phyloP scores from a whole-genome alignment of 2,329 filamentous ascomycete species.

The Ophidiomyces ophidiicola region DNA sequence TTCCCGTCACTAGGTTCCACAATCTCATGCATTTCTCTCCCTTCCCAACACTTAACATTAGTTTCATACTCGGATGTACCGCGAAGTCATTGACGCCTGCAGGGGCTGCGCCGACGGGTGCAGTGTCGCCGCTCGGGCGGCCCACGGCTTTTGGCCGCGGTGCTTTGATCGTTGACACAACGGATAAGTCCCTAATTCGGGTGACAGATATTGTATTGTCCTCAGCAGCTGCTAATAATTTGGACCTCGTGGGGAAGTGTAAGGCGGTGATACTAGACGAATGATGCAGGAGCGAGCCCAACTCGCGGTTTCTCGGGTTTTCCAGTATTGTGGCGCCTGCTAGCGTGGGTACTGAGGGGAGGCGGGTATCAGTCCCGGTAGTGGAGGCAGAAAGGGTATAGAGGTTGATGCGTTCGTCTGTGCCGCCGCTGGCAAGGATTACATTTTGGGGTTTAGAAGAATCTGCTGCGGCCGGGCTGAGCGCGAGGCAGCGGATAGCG shows the following conservation, averaged over 20 bases:
- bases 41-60: conserved; percentile 86
- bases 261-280: conserved; percentile 67
- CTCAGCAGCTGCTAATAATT: conserved; percentile 76
- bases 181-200: conserved; percentile 75
- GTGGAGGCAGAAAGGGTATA: conserved; percentile 72
- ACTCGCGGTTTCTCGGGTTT: conserved; percentile 74
- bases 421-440: conserved; percentile 79
- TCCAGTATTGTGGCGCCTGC: conserved; percentile 64
- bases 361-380: conserved; percentile 44
- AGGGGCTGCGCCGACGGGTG: conserved; percentile 64
- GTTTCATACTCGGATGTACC: conserved; percentile 88
- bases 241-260: conserved; percentile 70
- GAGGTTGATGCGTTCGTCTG: conserved; percentile 88
- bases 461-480: conserved; percentile 58
- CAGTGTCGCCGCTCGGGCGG: conserved; percentile 80
- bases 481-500: conserved; percentile 74
- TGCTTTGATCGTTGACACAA: conserved; percentile 77
- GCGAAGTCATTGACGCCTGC: conserved; percentile 91
- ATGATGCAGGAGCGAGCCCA: conserved; percentile 81
- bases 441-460: conserved; percentile 60
- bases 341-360: conserved; percentile 52
- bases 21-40: conserved; percentile 84
- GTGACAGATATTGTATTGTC: conserved; percentile 86
- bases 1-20: conserved; percentile 94
- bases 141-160: conserved; percentile 70